phyloP scores from a whole-genome alignment of 495 filamentous ascomycete genomes.

The Hypoxylon fragiforme region DNA sequence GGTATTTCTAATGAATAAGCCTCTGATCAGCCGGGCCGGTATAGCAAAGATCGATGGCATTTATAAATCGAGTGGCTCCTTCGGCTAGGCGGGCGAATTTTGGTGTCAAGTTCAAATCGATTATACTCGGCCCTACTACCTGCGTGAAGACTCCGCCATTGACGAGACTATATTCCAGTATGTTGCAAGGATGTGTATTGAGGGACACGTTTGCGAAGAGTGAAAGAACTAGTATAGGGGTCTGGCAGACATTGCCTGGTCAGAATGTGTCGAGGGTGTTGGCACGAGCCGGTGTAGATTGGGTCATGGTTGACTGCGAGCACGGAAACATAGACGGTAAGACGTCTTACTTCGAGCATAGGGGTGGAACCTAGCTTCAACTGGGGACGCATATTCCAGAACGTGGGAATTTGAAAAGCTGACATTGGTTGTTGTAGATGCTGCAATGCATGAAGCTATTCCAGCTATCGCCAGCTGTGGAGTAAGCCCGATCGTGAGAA shows the following conservation, averaged over 20 bases:
- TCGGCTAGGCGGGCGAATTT: not conserved
- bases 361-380: too few species aligned
- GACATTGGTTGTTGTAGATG: constrained; percentile 51
- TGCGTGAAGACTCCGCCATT: not conserved
- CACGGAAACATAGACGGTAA: constrained; percentile 79
- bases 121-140: not conserved
- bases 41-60: constrained; percentile 9
- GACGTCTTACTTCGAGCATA: not conserved
- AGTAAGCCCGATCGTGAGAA: constrained; percentile 67
- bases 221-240: constrained; percentile 63
- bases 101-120: constrained; percentile 4
- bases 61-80: constrained; percentile 5
- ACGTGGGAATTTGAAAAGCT: not conserved
- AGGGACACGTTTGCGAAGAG: constrained; percentile 61
- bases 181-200: constrained; percentile 67
- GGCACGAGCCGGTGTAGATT: constrained; percentile 69
- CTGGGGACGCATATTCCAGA: not conserved
- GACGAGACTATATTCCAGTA: constrained; percentile 41
- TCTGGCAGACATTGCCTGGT: constrained; percentile 77
- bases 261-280: constrained; percentile 69
- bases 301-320: constrained; percentile 76
- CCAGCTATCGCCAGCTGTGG: constrained; percentile 69
- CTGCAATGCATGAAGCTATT: constrained; percentile 82
- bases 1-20: not conserved
- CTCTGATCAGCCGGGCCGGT: not conserved